These are phyloP conservation scores for Xylaria sp. DNA, from an alignment of 2,329 filamentous ascomycete species.

Conservation along the genomic window DNA sequence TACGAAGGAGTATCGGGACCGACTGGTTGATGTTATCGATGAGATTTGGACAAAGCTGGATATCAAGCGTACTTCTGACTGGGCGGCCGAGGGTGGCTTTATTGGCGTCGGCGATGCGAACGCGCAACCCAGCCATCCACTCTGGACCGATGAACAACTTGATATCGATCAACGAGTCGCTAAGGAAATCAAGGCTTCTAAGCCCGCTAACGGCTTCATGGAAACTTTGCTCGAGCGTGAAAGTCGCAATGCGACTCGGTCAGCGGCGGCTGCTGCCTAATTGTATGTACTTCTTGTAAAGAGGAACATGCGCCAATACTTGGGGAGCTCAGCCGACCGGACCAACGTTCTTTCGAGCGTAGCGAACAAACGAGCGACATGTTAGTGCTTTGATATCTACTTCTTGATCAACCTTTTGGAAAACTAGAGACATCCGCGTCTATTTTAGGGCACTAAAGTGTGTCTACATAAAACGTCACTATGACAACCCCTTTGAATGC, in stretches of 20 bases:
- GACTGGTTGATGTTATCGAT: conserved; percentile 85
- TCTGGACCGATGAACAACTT: conserved; percentile 93
- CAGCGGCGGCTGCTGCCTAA: conserved; percentile 51
- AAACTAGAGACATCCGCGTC: conserved; percentile 34
- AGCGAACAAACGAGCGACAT: conserved; percentile 38
- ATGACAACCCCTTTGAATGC: conserved; percentile 43
- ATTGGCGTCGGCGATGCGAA: conserved; percentile 87
- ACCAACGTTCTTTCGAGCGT: conserved; percentile 51
- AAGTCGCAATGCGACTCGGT: conserved; percentile 45
- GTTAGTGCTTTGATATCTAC: conserved; percentile 40
- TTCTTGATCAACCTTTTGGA: conserved; percentile 38
- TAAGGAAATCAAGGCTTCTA: conserved; percentile 67
- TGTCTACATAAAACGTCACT: conserved; percentile 36
- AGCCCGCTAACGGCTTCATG: conserved; percentile 58
- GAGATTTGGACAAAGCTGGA: conserved; percentile 88
- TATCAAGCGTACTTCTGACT: conserved; percentile 93
- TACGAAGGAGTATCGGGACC: conserved; percentile 82
- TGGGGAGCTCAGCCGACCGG: conserved; percentile 50
- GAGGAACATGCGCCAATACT: conserved; percentile 33
- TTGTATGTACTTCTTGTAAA: conserved; percentile 28
- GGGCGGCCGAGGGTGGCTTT: conserved; percentile 91
- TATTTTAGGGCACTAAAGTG: conserved; percentile 29
- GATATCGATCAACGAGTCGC: conserved; percentile 73
- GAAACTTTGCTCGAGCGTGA: conserved; percentile 70
- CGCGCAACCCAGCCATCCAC: conserved; percentile 71